phyloP scores from a whole-genome alignment of 441 rosid genomes.

The Bruguiera hainesii region DNA sequence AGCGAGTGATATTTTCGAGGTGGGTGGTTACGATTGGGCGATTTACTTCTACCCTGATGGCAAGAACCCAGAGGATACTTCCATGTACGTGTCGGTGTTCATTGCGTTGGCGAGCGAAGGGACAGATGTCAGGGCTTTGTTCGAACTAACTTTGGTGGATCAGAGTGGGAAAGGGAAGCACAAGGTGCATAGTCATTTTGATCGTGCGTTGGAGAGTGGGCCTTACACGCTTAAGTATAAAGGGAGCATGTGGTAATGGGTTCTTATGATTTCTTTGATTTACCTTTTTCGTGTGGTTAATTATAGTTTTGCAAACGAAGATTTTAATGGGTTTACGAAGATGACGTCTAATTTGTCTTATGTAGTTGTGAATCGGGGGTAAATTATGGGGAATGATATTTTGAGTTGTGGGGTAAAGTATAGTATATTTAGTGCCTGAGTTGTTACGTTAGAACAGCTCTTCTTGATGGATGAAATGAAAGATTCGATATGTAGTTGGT shows the following conservation, averaged over 20 bases:
- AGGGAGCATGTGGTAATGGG: conserved; percentile 83
- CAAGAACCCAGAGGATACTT: conserved; percentile 29
- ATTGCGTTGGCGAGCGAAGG: conserved; percentile 37
- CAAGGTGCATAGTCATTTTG: conserved; percentile 35
- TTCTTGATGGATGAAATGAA: no score
- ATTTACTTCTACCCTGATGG: conserved; percentile 36
- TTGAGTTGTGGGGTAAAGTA: no score
- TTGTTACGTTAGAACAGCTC: no score
- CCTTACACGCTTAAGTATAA: conserved; percentile 72
- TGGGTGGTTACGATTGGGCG: conserved; percentile 25
- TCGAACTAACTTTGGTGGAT: conserved; percentile 32
- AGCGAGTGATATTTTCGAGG: conserved; percentile 26
- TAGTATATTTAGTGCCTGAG: no score
- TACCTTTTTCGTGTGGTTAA: not conserved
- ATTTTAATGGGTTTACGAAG: conserved; percentile 7
- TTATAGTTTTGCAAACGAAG: not conserved
- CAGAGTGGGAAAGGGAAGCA: conserved; percentile 34
- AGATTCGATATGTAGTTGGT: no score
- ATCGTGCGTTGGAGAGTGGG: conserved; percentile 43
- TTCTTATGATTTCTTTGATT: not conserved
- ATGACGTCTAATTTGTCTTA: no score
- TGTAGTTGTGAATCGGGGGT: no score
- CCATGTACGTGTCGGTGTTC: conserved; percentile 31
- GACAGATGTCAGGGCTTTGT: conserved; percentile 33
- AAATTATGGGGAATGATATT: no score